These are phyloP conservation scores for Saccharomycopsis sp. DNA, from an alignment of 805 yeast species.

Conservation along the genomic window DNA sequence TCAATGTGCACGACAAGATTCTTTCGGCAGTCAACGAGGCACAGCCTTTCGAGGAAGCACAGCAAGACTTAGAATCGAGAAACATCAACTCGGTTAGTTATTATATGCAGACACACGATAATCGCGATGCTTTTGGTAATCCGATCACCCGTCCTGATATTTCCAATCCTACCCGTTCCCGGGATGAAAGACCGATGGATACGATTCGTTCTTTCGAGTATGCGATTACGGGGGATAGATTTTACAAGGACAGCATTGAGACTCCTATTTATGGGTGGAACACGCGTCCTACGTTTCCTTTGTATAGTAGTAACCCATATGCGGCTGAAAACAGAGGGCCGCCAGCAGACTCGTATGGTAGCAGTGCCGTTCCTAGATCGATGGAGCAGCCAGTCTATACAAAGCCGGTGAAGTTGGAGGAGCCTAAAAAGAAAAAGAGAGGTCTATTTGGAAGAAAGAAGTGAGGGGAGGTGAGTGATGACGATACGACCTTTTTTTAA, in stretches of 20 bases:
- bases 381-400: slow-evolving; percentile 39
- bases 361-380: slow-evolving; percentile 29
- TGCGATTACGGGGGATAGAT: slow-evolving; percentile 82
- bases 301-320: slow-evolving; percentile 26
- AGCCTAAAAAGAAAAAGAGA: slow-evolving; percentile 54
- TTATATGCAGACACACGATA: neutral
- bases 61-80: slow-evolving; percentile 26
- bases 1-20: slow-evolving; percentile 61
- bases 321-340: slow-evolving; percentile 3
- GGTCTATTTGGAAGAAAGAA: slow-evolving; percentile 75
- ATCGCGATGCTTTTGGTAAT: slow-evolving; percentile 78
- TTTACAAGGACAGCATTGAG: slow-evolving; percentile 76
- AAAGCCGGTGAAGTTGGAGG: slow-evolving; percentile 39
- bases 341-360: neutral
- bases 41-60: slow-evolving; percentile 81
- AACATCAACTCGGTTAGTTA: slow-evolving; percentile 1
- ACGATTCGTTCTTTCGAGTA: slow-evolving; percentile 92
- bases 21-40: slow-evolving; percentile 89
- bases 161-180: slow-evolving; percentile 85
- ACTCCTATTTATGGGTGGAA: slow-evolving; percentile 77
- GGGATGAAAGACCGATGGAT: slow-evolving; percentile 96
- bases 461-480: slow-evolving; percentile 13
- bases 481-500: too few relatives aligned
- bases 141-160: slow-evolving; percentile 74
- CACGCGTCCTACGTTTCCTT: slow-evolving; percentile 67